A percentile compares a stretch with the other conserved stretches of the same genome.
These are phyloP conservation scores for Mycogone perniciosa DNA, from an alignment of 2,329 filamentous ascomycete genomes.

Conservation along the genomic window DNA sequence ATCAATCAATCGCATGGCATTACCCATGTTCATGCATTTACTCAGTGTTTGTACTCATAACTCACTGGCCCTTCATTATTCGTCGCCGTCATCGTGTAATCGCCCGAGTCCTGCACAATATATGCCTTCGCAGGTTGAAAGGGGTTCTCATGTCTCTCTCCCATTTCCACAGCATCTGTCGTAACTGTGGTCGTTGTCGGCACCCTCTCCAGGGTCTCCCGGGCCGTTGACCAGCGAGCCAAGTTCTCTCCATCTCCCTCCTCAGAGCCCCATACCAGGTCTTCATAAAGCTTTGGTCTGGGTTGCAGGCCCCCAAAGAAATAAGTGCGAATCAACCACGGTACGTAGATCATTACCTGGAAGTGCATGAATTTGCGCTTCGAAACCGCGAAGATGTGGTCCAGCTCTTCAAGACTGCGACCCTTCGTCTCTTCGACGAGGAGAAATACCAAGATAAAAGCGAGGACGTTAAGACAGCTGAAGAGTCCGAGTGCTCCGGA, in stretches of 20 bases:
- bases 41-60: not conserved
- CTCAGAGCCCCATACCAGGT: conserved; percentile 25
- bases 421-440: conserved; percentile 38
- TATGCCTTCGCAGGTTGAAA: not conserved
- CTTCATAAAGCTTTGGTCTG: conserved; percentile 28
- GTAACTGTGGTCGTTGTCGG: not conserved
- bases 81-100: conserved; percentile 4
- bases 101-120: not conserved
- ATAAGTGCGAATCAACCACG: conserved; percentile 28
- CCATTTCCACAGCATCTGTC: conserved; percentile 8
- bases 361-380: conserved; percentile 34
- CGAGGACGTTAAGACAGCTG: conserved; percentile 39
- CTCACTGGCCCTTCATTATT: conserved; percentile 7
- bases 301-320: conserved; percentile 16
- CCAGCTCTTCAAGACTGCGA: conserved; percentile 34
- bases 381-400: conserved; percentile 31
- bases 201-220: not conserved
- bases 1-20: no score
- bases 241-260: conserved; percentile 6
- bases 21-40: no score
- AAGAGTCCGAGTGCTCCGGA: conserved; percentile 39
- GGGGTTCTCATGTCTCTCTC: not conserved
- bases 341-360: conserved; percentile 29
- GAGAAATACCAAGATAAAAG: conserved; percentile 39
- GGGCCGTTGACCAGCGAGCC: not conserved